phyloP scores from a whole-genome alignment of 306 rosid species.

The Begonia peltatifolia region DNA sequence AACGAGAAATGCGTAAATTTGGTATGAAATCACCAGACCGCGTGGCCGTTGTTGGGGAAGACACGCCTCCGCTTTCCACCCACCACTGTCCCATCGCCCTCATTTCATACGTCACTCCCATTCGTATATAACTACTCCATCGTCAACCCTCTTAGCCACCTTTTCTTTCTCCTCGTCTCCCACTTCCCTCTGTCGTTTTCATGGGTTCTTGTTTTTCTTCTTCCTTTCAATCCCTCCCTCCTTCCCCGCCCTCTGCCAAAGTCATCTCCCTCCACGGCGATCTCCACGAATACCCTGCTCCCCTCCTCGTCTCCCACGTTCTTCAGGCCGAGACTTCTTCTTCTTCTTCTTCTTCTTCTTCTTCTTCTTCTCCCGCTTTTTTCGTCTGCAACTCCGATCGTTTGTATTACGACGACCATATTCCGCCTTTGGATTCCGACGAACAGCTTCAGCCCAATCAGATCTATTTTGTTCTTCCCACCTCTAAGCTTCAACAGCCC shows the following conservation, averaged over 20 bases:
- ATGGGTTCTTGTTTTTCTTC: constrained; percentile 28
- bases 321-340: constrained; percentile 8
- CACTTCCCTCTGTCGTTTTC: neutral
- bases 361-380: constrained; percentile 1
- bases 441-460: constrained; percentile 16
- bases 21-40: constrained; percentile 19
- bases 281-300: constrained; percentile 19
- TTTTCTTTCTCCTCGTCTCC: neutral
- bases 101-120: too few species aligned
- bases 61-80: constrained; percentile 7
- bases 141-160: neutral
- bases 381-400: constrained; percentile 31
- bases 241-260: constrained; percentile 13
- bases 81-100: too few species aligned
- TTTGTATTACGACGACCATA: constrained; percentile 15
- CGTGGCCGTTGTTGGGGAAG: constrained; percentile 17
- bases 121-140: neutral
- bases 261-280: constrained; percentile 17
- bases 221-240: neutral
- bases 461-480: constrained; percentile 34
- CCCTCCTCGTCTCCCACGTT: constrained; percentile 23
- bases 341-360: constrained; percentile 1
- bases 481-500: constrained; percentile 8
- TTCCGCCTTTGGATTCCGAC: constrained; percentile 15
- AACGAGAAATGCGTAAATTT: neutral